These are phyloP conservation scores for Magnusiomyces clavatus DNA, from an alignment of 1,139 yeast genomes.

Conservation along the genomic window DNA sequence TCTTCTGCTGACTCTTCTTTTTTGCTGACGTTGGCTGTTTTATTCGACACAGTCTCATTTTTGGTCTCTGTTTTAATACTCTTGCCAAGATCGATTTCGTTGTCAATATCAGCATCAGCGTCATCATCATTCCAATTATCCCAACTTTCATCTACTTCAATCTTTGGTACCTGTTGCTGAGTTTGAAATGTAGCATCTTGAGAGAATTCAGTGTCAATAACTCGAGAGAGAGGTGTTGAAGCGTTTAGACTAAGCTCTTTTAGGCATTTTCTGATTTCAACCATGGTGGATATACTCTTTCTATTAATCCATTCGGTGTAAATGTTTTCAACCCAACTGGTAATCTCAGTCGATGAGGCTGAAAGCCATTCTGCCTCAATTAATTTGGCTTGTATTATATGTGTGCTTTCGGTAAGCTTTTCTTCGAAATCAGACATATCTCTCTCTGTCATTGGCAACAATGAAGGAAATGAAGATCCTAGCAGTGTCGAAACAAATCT, in stretches of 20 bases:
- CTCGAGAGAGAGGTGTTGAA: neutral
- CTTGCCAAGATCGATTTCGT: neutral
- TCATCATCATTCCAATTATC: slow-evolving; percentile 21
- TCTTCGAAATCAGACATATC: slow-evolving; percentile 21
- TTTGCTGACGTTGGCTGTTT: neutral
- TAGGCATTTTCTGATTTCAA: neutral
- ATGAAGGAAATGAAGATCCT: slow-evolving; percentile 18
- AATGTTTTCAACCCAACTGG: slow-evolving; percentile 2
- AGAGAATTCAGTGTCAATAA: slow-evolving; percentile 8
- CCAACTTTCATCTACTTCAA: slow-evolving; percentile 19
- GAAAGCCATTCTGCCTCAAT: slow-evolving; percentile 11
- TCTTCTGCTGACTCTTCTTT: slow-evolving; percentile 3
- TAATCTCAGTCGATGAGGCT: slow-evolving; percentile 15
- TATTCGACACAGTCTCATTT: neutral
- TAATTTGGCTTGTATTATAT: slow-evolving; percentile 7
- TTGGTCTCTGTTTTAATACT: too few species aligned
- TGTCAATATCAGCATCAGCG: slow-evolving; percentile 11
- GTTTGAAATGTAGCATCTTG: neutral
- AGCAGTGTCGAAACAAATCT: slow-evolving; percentile 18
- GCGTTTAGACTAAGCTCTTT: neutral
- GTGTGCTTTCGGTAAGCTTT: slow-evolving; percentile 16
- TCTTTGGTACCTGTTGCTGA: neutral
- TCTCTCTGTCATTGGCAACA: slow-evolving; percentile 21
- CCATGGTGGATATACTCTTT: neutral
- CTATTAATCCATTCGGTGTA: slow-evolving; percentile 9